phyloP scores from a whole-genome alignment of 148 eudicot genomes.

The Heliamphora exappendiculata region DNA sequence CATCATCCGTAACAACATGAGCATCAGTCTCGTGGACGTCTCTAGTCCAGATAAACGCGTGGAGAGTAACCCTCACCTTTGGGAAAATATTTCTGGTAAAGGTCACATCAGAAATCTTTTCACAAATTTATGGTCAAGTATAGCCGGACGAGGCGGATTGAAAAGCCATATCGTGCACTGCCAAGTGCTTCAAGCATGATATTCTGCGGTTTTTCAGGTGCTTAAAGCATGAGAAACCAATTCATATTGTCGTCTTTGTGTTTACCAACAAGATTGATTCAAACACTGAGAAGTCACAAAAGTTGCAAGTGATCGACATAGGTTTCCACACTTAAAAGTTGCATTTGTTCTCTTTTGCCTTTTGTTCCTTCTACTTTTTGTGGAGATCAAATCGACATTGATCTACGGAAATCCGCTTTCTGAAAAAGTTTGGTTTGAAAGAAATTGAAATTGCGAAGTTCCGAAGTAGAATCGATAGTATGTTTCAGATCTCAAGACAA shows the following conservation, averaged over 20 bases:
- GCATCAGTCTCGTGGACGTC: conserved; percentile 85
- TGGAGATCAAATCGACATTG: background rate
- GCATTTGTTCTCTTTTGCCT: conserved; percentile 1
- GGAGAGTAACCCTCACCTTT: conserved; percentile 71
- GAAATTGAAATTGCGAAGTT: background rate
- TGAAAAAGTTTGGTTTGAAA: background rate
- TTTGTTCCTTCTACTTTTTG: background rate
- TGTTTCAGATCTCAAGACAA: background rate
- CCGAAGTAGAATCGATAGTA: background rate
- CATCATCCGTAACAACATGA: conserved; percentile 87
- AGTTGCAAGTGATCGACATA: background rate
- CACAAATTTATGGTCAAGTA: conserved; percentile 75
- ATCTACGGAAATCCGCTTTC: background rate
- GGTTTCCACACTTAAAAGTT: background rate
- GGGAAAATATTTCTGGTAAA: conserved; percentile 72
- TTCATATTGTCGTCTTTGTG: background rate
- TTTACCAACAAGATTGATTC: background rate
- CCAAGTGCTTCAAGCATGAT: conserved; percentile 55
- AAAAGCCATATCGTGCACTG: conserved; percentile 91
- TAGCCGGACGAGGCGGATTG: conserved; percentile 67
- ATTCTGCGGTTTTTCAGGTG: conserved; percentile 60
- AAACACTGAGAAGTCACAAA: background rate
- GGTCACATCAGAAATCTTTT: conserved; percentile 69
- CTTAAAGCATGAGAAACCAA: conserved; percentile 23
- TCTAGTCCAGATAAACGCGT: conserved; percentile 60